These are phyloP conservation scores for Withania somnifera DNA, from an alignment of 305 asterid genomes.

Conservation along the genomic window DNA sequence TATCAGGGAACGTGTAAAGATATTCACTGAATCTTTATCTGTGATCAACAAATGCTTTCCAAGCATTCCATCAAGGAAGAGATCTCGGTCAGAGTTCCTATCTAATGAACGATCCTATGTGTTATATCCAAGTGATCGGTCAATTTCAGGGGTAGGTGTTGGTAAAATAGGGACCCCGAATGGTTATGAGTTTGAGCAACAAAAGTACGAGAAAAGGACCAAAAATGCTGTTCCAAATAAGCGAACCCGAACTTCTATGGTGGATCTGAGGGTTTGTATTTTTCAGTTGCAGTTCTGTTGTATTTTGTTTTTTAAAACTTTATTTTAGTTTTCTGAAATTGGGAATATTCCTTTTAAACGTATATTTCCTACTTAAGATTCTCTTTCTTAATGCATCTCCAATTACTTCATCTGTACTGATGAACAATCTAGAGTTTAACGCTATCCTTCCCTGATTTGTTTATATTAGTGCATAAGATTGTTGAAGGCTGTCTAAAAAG, in stretches of 20 bases:
- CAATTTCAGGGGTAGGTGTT: slow-evolving; percentile 39
- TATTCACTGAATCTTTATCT: slow-evolving; percentile 69
- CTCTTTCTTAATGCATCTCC: not conserved
- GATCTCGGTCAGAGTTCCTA: slow-evolving; percentile 73
- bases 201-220: slow-evolving; percentile 57
- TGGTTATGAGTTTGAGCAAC: slow-evolving; percentile 65
- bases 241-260: slow-evolving; percentile 90
- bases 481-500: not conserved
- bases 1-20: slow-evolving; percentile 88
- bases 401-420: too few species aligned
- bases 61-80: slow-evolving; percentile 61
- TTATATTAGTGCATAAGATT: not conserved
- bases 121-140: slow-evolving; percentile 46
- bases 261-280: slow-evolving; percentile 52
- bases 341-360: not conserved
- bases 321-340: not conserved
- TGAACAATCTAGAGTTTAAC: not conserved
- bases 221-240: slow-evolving; percentile 62
- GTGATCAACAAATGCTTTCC: slow-evolving; percentile 85
- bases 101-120: slow-evolving; percentile 62
- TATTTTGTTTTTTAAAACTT: not conserved
- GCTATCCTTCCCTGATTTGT: not conserved
- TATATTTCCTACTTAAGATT: not conserved
- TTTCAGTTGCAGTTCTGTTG: not conserved
- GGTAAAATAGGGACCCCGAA: slow-evolving; percentile 49